Evolutionary conservation across 306 rosid genomes (phyloP).

Genomic region (Vicia sativa): DNA sequence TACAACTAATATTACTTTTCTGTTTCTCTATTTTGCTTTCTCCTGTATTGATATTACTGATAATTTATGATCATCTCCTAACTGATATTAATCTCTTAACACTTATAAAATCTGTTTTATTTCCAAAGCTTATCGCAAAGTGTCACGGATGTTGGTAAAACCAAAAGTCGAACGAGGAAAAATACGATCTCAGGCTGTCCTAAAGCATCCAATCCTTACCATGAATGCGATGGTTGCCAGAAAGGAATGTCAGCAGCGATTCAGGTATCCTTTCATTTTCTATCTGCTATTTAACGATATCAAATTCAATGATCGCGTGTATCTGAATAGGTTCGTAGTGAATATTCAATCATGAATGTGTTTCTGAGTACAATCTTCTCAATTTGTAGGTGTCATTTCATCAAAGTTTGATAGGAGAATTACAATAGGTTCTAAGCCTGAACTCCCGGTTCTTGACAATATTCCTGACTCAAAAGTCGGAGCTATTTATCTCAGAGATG

Average conservation of each 20-base stretch:
- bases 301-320: neutral
- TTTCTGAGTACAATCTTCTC: slow-evolving; percentile 39
- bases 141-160: slow-evolving; percentile 42
- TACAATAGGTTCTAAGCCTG: slow-evolving; percentile 63
- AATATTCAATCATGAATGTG: slow-evolving; percentile 15
- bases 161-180: slow-evolving; percentile 55
- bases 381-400: slow-evolving; percentile 58
- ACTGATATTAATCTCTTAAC: slow-evolving; percentile 27
- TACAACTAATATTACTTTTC: no score
- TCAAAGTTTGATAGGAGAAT: slow-evolving; percentile 52
- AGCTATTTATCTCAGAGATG: slow-evolving; percentile 56
- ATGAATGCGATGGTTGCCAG: slow-evolving; percentile 54
- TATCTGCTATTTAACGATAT: neutral
- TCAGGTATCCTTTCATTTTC: slow-evolving; percentile 51
- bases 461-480: slow-evolving; percentile 52
- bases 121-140: slow-evolving; percentile 52
- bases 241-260: slow-evolving; percentile 48
- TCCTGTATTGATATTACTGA: neutral
- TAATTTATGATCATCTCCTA: slow-evolving; percentile 18
- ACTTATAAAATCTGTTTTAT: slow-evolving; percentile 32
- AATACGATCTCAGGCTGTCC: slow-evolving; percentile 48
- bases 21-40: slow-evolving; percentile 5
- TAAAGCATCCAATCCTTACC: slow-evolving; percentile 76
- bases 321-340: neutral
- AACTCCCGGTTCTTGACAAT: slow-evolving; percentile 64